phyloP scores from a whole-genome alignment of 495 filamentous ascomycete species.

The Talaromyces ruber region DNA sequence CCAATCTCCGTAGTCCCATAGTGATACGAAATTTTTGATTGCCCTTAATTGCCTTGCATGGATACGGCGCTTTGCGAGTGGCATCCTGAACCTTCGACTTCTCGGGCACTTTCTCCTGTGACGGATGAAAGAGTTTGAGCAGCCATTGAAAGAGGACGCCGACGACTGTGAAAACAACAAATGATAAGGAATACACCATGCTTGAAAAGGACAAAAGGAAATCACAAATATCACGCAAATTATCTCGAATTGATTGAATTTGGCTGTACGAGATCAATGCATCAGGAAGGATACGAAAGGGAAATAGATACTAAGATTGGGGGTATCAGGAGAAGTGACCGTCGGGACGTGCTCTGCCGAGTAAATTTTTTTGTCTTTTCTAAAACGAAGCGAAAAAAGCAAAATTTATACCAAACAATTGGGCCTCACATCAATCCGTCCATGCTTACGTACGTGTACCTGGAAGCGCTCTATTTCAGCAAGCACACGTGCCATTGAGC shows the following conservation, averaged over 20 bases:
- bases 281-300: not conserved
- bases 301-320: not conserved
- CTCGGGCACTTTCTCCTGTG: not conserved
- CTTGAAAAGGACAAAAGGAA: conserved; percentile 1
- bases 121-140: not conserved
- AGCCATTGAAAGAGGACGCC: conserved; percentile 5
- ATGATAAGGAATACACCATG: conserved; percentile 8
- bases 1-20: conserved; percentile 48
- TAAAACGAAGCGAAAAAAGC: not conserved
- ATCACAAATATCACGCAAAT: not conserved
- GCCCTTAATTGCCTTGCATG: conserved; percentile 36
- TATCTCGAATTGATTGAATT: not conserved
- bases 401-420: conserved; percentile 1
- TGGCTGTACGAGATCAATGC: not conserved
- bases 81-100: conserved; percentile 14
- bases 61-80: conserved; percentile 32
- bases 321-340: not conserved
- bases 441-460: conserved; percentile 2
- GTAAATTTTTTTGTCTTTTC: not conserved
- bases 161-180: conserved; percentile 4
- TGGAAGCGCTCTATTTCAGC: not conserved
- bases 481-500: conserved; percentile 4
- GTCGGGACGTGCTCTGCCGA: not conserved
- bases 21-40: conserved; percentile 37
- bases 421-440: not conserved